Evolutionary conservation across 306 rosid genomes (phyloP), one percentile per base, ranked within the genome.

Genomic region (Mucuna pruriens): DNA sequence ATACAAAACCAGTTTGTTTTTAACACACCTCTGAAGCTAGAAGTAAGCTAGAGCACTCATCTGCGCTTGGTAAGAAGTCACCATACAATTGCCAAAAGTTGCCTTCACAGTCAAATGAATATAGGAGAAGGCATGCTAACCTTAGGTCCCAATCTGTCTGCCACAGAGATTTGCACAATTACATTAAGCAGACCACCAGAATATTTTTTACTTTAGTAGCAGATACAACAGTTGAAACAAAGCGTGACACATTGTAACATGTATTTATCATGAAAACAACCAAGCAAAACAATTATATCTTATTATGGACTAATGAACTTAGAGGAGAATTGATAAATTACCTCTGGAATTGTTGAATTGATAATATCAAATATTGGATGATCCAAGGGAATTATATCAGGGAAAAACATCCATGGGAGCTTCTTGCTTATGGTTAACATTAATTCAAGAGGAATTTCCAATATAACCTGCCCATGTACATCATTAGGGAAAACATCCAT

Each of bases 91-190:
- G 98, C 98, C 99, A 95, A 81, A 95, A 93, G 94, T 93, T 95
- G 66, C 86, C 94, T 61, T 90, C 90, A 77, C 84, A 83, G 76
- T 95, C 98, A 74, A 95, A 90, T 45, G 98, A 84, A 67, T 54
- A 91, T 79, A 95, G 80, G 74, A 95, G 97, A 79, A 95, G 99
- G 57, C 96, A 93, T n/a, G 97, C 98, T 74, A 95, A 85, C 88
- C 98, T 85, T 71, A 95, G 82, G 87, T 95, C 97, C 98, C 97
- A 95, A 85, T 90, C 99, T 90, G 97, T 91, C 98, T 95, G 99
- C 82, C 91, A 93, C 85, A 86, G 85, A 81, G 77, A 82, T 81
- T 87, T 31, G 34, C 42, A 75, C 87, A 66, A 75, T 74, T 66
- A 76, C 73, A 71, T 75, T 76, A 83, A 40, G 51, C 64, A 76